Conservation (phyloP, 768 basidiomycete genomes). For the Termitomyces sp. region DNA sequence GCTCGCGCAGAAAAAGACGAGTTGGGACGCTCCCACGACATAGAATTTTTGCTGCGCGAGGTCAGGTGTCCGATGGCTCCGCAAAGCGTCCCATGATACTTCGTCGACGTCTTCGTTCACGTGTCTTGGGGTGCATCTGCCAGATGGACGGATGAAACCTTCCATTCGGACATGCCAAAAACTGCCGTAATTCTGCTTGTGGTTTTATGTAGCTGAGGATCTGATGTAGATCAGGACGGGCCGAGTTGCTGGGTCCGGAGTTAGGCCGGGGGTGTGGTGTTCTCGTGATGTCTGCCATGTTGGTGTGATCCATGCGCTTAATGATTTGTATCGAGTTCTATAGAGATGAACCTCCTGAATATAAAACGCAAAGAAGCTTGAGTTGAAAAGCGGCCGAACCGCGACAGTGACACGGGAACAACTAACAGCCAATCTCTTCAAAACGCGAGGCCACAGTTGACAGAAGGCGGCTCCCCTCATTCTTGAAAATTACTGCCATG, state of each 20-base stretch:
- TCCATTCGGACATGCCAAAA: slow-evolving; percentile 26
- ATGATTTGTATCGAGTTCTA: slow-evolving; percentile 18
- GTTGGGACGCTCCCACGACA: slow-evolving; percentile 1
- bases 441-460: slow-evolving; percentile 23
- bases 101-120: slow-evolving; percentile 18
- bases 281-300: slow-evolving; percentile 36
- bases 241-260: slow-evolving; percentile 37
- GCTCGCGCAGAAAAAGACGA: slow-evolving; percentile 15
- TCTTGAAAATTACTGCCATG: slow-evolving; percentile 38
- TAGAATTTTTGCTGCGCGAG: background rate
- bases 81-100: background rate
- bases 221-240: slow-evolving; percentile 31
- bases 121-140: slow-evolving; percentile 15
- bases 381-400: slow-evolving; percentile 32
- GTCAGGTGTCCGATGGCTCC: slow-evolving; percentile 3
- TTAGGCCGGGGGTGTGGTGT: slow-evolving; percentile 35
- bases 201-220: slow-evolving; percentile 3
- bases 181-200: slow-evolving; percentile 22
- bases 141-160: slow-evolving; percentile 15
- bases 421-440: slow-evolving; percentile 33
- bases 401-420: slow-evolving; percentile 36
- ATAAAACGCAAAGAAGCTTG: slow-evolving; percentile 34
- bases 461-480: slow-evolving; percentile 22
- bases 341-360: slow-evolving; percentile 27
- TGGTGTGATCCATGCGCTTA: slow-evolving; percentile 19